A percentile compares a stretch with the other conserved stretches of the same genome.
Conservation (phyloP, 2,329 filamentous ascomycete species). For the Trichophyton equinum region DNA sequence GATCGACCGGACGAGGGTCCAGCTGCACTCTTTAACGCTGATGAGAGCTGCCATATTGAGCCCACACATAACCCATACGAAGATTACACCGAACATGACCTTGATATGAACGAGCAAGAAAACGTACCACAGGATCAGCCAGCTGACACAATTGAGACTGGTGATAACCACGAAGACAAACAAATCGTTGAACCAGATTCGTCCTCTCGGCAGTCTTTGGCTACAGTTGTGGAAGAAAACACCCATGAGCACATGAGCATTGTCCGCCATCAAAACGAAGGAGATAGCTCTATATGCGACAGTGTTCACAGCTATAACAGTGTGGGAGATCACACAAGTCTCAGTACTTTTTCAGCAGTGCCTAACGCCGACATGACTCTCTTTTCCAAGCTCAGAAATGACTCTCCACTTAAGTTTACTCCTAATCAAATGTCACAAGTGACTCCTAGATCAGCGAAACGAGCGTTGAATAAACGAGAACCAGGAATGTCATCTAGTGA, state of each 20-base stretch:
- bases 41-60: slow-evolving; percentile 14
- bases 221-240: slow-evolving; percentile 28
- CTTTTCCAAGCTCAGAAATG: slow-evolving; percentile 56
- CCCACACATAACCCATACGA: slow-evolving; percentile 5
- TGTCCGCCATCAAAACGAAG: slow-evolving; percentile 22
- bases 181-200: neutral
- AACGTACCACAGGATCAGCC: neutral
- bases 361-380: slow-evolving; percentile 65
- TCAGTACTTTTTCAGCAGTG: slow-evolving; percentile 81
- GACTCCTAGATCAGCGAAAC: slow-evolving; percentile 28
- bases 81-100: slow-evolving; percentile 4
- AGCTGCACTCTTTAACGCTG: slow-evolving; percentile 13
- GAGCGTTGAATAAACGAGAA: slow-evolving; percentile 20
- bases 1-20: slow-evolving; percentile 14
- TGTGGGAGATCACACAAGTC: slow-evolving; percentile 37
- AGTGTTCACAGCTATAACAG: slow-evolving; percentile 18
- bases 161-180: neutral
- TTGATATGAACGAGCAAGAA: neutral
- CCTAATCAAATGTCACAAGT: slow-evolving; percentile 18
- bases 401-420: slow-evolving; percentile 44
- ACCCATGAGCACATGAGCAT: slow-evolving; percentile 34
- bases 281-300: slow-evolving; percentile 15
- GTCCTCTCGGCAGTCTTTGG: slow-evolving; percentile 3
- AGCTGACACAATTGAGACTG: neutral
- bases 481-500: slow-evolving; percentile 24